phyloP scores from a whole-genome alignment of 805 yeast genomes.

The Groenewaldozyma salmanticensis region DNA sequence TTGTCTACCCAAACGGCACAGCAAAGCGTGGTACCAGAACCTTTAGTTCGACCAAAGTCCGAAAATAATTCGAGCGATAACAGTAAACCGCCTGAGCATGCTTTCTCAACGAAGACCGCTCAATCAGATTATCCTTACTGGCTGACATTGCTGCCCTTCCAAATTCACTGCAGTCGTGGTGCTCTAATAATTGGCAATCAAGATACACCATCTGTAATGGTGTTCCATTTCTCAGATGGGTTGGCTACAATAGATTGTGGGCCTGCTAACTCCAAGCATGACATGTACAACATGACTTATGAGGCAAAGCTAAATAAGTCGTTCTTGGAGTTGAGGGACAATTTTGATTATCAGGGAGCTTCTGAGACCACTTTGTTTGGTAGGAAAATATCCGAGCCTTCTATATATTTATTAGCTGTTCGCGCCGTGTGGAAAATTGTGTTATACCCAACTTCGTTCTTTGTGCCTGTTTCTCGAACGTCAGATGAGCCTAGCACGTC shows the following conservation, averaged over 20 bases:
- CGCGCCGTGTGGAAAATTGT: neutral
- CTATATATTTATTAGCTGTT: neutral
- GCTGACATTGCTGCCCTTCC: conserved; percentile 46
- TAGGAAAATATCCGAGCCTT: neutral
- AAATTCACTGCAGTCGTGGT: conserved; percentile 49
- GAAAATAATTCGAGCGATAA: neutral
- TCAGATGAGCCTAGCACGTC: neutral
- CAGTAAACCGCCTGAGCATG: too few species aligned
- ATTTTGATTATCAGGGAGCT: conserved; percentile 47
- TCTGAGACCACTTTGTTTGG: neutral
- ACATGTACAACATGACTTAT: conserved; percentile 42
- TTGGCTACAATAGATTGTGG: conserved; percentile 50
- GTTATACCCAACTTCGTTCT: neutral
- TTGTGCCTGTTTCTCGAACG: neutral
- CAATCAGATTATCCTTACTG: conserved; percentile 7
- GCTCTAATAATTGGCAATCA: conserved; percentile 74
- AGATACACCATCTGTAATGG: conserved; percentile 62
- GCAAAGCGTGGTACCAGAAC: too few species aligned
- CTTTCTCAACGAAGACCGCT: neutral
- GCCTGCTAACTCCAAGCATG: conserved; percentile 41
- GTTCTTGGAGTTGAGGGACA: conserved; percentile 57
- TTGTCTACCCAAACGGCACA: neutral
- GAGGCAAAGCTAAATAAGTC: conserved; percentile 41
- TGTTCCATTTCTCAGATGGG: conserved; percentile 48
- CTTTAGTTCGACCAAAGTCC: too few species aligned